Evolutionary conservation across 2,329 filamentous ascomycete genomes (phyloP).

Genomic region (Chrysoporthe deuterocubensis): DNA sequence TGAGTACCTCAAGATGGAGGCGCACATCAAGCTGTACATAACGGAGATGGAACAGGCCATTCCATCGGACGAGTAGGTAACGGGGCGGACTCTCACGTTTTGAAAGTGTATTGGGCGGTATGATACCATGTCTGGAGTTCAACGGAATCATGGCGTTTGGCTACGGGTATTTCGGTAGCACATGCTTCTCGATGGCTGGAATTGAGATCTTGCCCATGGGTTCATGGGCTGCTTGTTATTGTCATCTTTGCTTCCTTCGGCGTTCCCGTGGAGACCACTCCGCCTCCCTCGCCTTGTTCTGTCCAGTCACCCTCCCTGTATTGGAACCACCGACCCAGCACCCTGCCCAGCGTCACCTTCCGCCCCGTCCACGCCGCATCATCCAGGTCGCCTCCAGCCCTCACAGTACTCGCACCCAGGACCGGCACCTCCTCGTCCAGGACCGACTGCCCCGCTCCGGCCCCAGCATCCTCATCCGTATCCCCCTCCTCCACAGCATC

Average conservation of each 20-base stretch:
- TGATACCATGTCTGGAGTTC: conserved; percentile 30
- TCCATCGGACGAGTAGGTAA: conserved; percentile 33
- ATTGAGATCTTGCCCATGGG: conserved; percentile 2
- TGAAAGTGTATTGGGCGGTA: conserved; percentile 31
- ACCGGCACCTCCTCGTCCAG: conserved; percentile 62
- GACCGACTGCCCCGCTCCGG: conserved; percentile 34
- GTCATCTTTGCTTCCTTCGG: background rate
- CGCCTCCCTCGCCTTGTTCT: background rate
- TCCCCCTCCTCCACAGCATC: conserved; percentile 27
- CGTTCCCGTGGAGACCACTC: background rate
- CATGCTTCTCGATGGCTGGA: conserved; percentile 19
- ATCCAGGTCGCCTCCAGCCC: conserved; percentile 45
- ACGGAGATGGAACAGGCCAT: conserved; percentile 97
- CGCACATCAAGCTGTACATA: conserved; percentile 96
- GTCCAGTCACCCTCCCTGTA: conserved; percentile 49
- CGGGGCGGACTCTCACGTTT: conserved; percentile 22
- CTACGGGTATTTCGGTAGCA: background rate
- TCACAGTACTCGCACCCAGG: conserved; percentile 59
- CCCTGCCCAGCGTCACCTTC: conserved; percentile 58
- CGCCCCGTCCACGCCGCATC: conserved; percentile 61
- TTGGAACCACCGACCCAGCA: conserved; percentile 69
- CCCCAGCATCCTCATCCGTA: conserved; percentile 17
- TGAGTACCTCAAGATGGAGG: conserved; percentile 96
- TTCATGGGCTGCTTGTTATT: background rate
- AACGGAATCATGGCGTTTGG: conserved; percentile 9